phyloP scores from a whole-genome alignment of 2,329 filamentous ascomycete species.

The Chrysosporium queenslandicum region DNA sequence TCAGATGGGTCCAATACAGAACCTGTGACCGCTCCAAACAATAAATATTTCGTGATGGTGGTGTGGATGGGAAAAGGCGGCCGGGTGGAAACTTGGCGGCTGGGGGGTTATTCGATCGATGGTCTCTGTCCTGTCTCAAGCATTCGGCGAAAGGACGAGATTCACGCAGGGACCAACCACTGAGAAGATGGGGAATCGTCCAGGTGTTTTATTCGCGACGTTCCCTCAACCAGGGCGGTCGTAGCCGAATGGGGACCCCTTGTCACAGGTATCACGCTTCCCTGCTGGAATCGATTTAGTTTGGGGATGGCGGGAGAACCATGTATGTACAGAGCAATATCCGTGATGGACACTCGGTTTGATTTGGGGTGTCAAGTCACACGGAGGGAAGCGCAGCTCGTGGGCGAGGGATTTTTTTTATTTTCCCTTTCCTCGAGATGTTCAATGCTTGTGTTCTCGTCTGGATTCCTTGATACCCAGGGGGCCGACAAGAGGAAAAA shows the following conservation, averaged over 20 bases:
- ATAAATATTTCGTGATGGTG: not conserved
- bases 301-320: too few species aligned
- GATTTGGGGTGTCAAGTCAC: too few species aligned
- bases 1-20: not conserved
- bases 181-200: slow-evolving; percentile 7
- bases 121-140: too few species aligned
- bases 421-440: too few species aligned
- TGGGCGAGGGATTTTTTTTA: too few species aligned
- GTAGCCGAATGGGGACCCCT: not conserved
- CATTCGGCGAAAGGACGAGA: too few species aligned
- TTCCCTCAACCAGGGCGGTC: not conserved
- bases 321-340: too few species aligned
- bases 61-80: not conserved
- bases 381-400: too few species aligned
- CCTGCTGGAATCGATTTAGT: not conserved
- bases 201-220: not conserved
- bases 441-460: too few species aligned
- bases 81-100: not conserved
- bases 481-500: not conserved
- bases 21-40: not conserved
- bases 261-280: not conserved
- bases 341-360: too few species aligned
- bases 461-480: not conserved
- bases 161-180: slow-evolving; percentile 14
- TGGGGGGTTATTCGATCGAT: not conserved